Percentiles rank a stretch among this genome's conserved stretches.
These are phyloP conservation scores for Leccinum truebloodii DNA, from an alignment of 768 basidiomycete genomes.

Conservation along the genomic window DNA sequence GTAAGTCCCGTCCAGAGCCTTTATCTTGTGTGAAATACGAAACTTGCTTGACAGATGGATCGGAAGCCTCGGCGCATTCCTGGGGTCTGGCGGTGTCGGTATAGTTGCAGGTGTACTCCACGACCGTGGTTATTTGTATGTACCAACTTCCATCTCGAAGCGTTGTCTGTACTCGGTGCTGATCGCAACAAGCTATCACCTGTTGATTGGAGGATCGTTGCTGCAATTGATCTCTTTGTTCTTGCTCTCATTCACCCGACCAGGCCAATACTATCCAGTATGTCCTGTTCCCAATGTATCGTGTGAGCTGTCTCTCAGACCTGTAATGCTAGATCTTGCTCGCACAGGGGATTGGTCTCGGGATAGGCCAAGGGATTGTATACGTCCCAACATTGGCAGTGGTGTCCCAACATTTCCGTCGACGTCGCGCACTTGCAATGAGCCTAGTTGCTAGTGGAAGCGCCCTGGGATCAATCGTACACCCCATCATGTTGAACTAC, in stretches of 20 bases:
- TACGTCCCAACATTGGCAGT: background rate
- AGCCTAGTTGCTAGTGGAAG: background rate
- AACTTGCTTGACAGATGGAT: background rate
- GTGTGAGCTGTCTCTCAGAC: background rate
- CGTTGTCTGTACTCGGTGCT: background rate
- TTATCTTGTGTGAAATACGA: background rate
- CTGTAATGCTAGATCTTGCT: background rate
- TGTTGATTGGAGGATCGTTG: background rate
- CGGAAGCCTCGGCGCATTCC: background rate
- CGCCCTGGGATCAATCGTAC: background rate
- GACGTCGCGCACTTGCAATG: background rate
- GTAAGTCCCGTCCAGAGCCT: background rate
- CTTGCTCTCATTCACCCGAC: background rate
- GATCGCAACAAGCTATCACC: background rate
- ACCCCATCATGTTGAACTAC: background rate
- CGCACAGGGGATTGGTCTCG: background rate
- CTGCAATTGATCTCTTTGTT: background rate
- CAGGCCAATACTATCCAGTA: background rate
- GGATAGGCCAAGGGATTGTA: background rate
- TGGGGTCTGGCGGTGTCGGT: background rate
- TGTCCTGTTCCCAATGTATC: background rate
- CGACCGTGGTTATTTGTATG: background rate
- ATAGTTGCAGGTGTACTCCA: background rate
- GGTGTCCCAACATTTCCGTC: background rate
- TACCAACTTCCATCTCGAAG: background rate